Conservation (phyloP, 2,329 filamentous ascomycete species). For the Dothideomycetidae sp. region DNA sequence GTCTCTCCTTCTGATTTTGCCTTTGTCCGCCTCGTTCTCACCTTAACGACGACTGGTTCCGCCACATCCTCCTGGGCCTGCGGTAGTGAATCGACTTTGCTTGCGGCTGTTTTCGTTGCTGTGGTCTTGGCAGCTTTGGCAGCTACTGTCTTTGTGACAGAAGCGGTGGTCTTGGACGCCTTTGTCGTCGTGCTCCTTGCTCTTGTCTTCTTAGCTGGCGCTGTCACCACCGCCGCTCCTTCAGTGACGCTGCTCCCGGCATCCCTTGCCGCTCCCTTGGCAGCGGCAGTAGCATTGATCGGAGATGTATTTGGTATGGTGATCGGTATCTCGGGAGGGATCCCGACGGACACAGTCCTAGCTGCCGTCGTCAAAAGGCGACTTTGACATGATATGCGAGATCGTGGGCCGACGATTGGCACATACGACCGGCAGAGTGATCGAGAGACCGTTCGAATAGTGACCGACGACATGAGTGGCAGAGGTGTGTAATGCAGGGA, state of each 20-base stretch:
- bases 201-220: constrained; percentile 5
- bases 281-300: too few species aligned
- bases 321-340: background rate
- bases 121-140: constrained; percentile 1
- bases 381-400: too few species aligned
- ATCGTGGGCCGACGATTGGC: too few species aligned
- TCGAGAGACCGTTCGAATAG: too few species aligned
- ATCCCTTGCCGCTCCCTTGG: too few species aligned
- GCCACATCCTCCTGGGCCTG: constrained; percentile 2
- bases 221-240: too few species aligned
- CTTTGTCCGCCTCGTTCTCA: constrained; percentile 5
- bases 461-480: too few species aligned
- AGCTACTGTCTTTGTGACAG: constrained; percentile 1
- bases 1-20: constrained; percentile 1
- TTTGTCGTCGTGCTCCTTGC: constrained; percentile 7
- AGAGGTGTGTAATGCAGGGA: too few species aligned
- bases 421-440: too few species aligned
- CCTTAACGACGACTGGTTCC: background rate
- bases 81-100: background rate
- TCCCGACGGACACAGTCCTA: background rate
- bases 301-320: background rate
- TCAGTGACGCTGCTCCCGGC: too few species aligned
- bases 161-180: background rate
- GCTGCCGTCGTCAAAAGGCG: background rate
- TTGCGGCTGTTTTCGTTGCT: constrained; percentile 4